Evolutionary conservation across 805 yeast genomes (phyloP).

Genomic region (Ogataea paradorogensis): DNA sequence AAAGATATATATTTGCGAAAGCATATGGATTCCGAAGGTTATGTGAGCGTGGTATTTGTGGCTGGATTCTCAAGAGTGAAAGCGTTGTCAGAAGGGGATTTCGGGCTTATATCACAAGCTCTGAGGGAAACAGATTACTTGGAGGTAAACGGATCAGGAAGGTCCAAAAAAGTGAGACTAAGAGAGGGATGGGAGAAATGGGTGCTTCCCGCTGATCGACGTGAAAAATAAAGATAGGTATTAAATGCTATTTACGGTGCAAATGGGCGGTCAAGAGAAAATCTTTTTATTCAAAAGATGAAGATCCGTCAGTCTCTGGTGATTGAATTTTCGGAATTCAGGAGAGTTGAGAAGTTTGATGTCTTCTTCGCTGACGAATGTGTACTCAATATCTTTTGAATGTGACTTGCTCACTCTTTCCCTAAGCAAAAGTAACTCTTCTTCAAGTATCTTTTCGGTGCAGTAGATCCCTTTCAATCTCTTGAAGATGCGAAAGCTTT

Average conservation of each 20-base stretch:
- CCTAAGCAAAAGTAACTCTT: slow-evolving; percentile 9
- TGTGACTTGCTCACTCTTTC: slow-evolving; percentile 6
- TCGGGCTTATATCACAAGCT: slow-evolving; percentile 35
- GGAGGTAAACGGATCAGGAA: slow-evolving; percentile 31
- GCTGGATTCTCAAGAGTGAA: slow-evolving; percentile 72
- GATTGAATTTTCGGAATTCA: slow-evolving; percentile 22
- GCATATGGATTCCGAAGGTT: slow-evolving; percentile 73
- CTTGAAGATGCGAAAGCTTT: slow-evolving; percentile 17
- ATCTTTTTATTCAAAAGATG: slow-evolving; percentile 23
- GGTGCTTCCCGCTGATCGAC: slow-evolving; percentile 54
- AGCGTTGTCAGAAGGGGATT: slow-evolving; percentile 48
- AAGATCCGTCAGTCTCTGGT: slow-evolving; percentile 21
- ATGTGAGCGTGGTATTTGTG: slow-evolving; percentile 55
- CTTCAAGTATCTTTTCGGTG: slow-evolving; percentile 7
- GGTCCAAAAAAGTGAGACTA: slow-evolving; percentile 52
- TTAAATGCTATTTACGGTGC: slow-evolving; percentile 2
- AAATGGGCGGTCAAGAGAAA: slow-evolving; percentile 11
- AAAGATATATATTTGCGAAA: slow-evolving; percentile 78
- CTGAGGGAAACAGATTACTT: slow-evolving; percentile 29
- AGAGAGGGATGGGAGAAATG: slow-evolving; percentile 60
- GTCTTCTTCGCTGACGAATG: slow-evolving; percentile 8
- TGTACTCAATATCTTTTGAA: background rate
- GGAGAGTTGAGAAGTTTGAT: slow-evolving; percentile 18
- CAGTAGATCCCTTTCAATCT: slow-evolving; percentile 14
- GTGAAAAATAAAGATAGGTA: slow-evolving; percentile 1